A percentile compares a stretch with the other conserved stretches of the same genome.
Conservation (phyloP, 495 filamentous ascomycete species). For the Evernia prunastri region DNA sequence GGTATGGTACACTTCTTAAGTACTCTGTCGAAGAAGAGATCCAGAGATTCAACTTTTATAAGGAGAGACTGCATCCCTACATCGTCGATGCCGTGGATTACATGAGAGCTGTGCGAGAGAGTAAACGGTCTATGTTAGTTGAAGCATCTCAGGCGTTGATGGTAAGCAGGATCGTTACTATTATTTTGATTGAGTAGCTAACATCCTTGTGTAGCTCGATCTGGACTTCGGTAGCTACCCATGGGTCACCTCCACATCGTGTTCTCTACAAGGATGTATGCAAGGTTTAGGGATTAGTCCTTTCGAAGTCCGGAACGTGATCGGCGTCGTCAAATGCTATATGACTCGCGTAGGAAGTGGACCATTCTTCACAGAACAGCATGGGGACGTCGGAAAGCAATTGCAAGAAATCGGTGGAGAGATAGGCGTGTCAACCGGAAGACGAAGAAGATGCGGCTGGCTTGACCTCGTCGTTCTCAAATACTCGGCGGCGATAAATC, state of each 20-base stretch:
- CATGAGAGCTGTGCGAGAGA: slow-evolving; percentile 49
- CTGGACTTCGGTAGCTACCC: slow-evolving; percentile 77
- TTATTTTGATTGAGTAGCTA: neutral
- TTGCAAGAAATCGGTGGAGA: slow-evolving; percentile 57
- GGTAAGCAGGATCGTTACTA: neutral
- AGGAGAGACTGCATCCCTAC: slow-evolving; percentile 56
- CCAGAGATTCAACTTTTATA: slow-evolving; percentile 60
- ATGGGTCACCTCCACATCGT: slow-evolving; percentile 66
- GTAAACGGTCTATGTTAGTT: slow-evolving; percentile 62
- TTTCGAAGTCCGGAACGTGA: slow-evolving; percentile 52
- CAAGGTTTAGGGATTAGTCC: slow-evolving; percentile 55
- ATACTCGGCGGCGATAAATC: slow-evolving; percentile 64
- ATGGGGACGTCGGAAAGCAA: slow-evolving; percentile 49
- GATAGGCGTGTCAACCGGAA: slow-evolving; percentile 76
- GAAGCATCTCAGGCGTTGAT: slow-evolving; percentile 86
- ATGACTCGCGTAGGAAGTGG: slow-evolving; percentile 62
- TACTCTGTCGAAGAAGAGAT: slow-evolving; percentile 84
- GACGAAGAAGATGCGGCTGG: slow-evolving; percentile 81
- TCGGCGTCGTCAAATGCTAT: slow-evolving; percentile 82
- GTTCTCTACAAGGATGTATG: slow-evolving; percentile 57
- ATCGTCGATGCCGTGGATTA: slow-evolving; percentile 63
- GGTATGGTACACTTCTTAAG: slow-evolving; percentile 64
- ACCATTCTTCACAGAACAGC: slow-evolving; percentile 75
- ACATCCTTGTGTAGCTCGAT: slow-evolving; percentile 43
- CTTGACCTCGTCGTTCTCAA: slow-evolving; percentile 76